phyloP scores from a whole-genome alignment of 805 yeast genomes.

The Alloascoidea africana region DNA sequence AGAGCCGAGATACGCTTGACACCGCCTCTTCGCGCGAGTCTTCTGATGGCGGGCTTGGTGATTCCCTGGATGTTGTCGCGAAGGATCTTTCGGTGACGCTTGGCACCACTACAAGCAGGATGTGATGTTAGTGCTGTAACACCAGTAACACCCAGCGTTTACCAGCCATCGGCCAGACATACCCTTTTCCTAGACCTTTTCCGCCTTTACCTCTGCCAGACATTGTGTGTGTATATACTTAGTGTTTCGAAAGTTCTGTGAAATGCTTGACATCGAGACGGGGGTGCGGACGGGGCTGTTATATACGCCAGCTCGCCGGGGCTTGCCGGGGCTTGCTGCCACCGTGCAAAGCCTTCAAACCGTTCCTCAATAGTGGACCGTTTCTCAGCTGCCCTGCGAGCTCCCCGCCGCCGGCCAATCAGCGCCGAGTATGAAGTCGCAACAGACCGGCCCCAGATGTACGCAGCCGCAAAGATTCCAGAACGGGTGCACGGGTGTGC shows the following conservation, averaged over 20 bases:
- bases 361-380: too few species aligned
- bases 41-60: constrained; percentile 99
- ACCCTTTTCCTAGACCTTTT: constrained; percentile 95
- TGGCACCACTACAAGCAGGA: constrained; percentile 62
- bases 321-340: too few species aligned
- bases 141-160: constrained; percentile 3
- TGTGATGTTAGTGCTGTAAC: constrained; percentile 1
- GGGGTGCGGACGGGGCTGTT: too few species aligned
- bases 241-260: background rate
- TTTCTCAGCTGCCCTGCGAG: too few species aligned
- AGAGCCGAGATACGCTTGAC: constrained; percentile 99
- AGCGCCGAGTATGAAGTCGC: too few species aligned
- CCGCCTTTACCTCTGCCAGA: constrained; percentile 99
- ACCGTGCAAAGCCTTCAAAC: too few species aligned
- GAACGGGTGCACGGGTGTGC: too few species aligned
- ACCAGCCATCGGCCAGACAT: constrained; percentile 3
- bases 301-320: too few species aligned
- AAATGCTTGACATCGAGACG: background rate
- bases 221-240: too few species aligned
- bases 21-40: constrained; percentile 99
- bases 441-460: too few species aligned
- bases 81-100: constrained; percentile 98
- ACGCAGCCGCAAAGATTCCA: too few species aligned
- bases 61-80: constrained; percentile 99
- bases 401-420: too few species aligned